Evolutionary conservation across 164 flowering plant species (phyloP).

Genomic region (Litsea cubeba): DNA sequence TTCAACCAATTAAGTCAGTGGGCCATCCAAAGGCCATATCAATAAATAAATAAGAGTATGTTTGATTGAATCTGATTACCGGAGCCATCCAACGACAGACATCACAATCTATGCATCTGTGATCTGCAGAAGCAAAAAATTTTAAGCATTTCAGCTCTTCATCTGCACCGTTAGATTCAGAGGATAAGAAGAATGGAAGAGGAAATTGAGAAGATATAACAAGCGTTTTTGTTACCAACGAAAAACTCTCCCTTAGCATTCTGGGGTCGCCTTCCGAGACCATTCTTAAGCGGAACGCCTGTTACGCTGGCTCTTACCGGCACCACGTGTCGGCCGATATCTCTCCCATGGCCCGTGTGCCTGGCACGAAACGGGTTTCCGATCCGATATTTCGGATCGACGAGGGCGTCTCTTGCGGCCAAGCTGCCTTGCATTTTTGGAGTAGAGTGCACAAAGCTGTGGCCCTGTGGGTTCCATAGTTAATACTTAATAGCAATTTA

Average conservation of each 20-base stretch:
- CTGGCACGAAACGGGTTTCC: not conserved
- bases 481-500: no score
- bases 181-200: not conserved
- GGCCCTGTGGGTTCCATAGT: no score
- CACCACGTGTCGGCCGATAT: not conserved
- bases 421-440: slow-evolving; percentile 2
- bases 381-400: slow-evolving; percentile 4
- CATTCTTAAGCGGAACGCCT: not conserved
- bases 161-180: not conserved
- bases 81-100: slow-evolving; percentile 69
- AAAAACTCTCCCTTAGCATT: slow-evolving; percentile 47
- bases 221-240: slow-evolving; percentile 24
- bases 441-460: no score
- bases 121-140: slow-evolving; percentile 31
- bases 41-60: not conserved
- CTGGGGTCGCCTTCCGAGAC: slow-evolving; percentile 36
- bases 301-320: slow-evolving; percentile 6
- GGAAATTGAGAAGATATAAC: not conserved
- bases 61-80: slow-evolving; percentile 22
- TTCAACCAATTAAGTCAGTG: no score
- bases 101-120: slow-evolving; percentile 59
- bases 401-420: not conserved
- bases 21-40: not conserved
- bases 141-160: not conserved
- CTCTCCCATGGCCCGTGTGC: not conserved